Evolutionary conservation across 2,329 filamentous ascomycete species (phyloP).

Genomic region (Bretziella fagacearum): DNA sequence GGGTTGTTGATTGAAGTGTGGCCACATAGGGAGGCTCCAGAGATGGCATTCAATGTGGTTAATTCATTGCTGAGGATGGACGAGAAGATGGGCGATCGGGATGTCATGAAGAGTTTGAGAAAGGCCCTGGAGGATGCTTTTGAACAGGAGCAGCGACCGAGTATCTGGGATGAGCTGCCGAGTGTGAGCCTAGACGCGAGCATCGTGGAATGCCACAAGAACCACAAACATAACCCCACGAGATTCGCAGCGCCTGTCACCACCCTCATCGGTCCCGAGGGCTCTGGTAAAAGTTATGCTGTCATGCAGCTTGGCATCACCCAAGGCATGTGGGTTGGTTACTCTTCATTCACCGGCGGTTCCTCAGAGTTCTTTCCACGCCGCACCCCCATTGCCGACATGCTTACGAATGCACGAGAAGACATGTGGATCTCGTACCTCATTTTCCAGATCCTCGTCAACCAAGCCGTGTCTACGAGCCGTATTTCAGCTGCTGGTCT

Average conservation of each 20-base stretch:
- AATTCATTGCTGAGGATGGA: constrained; percentile 9
- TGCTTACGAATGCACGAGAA: constrained; percentile 9
- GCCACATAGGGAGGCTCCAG: constrained; percentile 5
- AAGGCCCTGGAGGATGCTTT: constrained; percentile 8
- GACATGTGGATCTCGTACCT: constrained; percentile 12
- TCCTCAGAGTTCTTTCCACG: constrained; percentile 1
- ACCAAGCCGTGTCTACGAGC: background rate
- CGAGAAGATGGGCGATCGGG: background rate
- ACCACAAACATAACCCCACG: constrained; percentile 11
- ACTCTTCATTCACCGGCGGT: constrained; percentile 6
- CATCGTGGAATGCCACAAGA: constrained; percentile 3
- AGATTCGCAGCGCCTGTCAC: constrained; percentile 11
- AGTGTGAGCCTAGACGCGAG: constrained; percentile 6
- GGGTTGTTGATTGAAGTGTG: constrained; percentile 8
- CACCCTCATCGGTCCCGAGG: constrained; percentile 10
- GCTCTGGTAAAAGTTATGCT: constrained; percentile 11
- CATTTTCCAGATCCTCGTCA: constrained; percentile 10
- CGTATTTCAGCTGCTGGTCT: background rate
- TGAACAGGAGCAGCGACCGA: constrained; percentile 7
- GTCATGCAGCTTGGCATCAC: constrained; percentile 8
- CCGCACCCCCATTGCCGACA: constrained; percentile 10
- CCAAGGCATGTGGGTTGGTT: constrained; percentile 11
- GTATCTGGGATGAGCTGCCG: constrained; percentile 11
- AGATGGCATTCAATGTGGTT: constrained; percentile 6
- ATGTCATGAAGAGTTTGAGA: background rate